These are phyloP conservation scores for Mesotaenium endlicherianum DNA, from an alignment of 139 green algal species.

Conservation along the genomic window DNA sequence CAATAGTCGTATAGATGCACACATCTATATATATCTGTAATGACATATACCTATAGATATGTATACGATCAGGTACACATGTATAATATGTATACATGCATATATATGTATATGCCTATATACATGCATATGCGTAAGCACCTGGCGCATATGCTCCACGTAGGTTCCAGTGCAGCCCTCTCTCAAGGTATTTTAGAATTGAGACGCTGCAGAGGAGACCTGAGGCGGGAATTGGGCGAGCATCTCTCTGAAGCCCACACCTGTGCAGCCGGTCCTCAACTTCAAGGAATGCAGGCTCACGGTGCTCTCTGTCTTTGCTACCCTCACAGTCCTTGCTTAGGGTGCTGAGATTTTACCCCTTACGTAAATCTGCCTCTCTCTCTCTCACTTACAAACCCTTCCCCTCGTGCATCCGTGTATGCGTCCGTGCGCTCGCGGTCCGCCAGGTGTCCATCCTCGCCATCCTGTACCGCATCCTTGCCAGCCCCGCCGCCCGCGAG, in stretches of 20 bases:
- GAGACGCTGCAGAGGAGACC: too few species aligned
- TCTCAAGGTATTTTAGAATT: too few species aligned
- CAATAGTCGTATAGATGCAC: too few species aligned
- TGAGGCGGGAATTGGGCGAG: too few species aligned
- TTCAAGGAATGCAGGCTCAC: background rate
- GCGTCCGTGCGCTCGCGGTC: background rate
- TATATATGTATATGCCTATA: too few species aligned
- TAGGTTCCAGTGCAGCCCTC: too few species aligned
- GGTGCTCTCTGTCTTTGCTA: background rate
- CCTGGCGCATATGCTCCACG: too few species aligned
- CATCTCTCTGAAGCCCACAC: background rate
- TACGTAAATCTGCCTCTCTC: background rate
- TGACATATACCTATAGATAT: too few species aligned
- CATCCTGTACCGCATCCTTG: constrained; percentile 1
- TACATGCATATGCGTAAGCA: too few species aligned
- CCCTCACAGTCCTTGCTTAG: background rate
- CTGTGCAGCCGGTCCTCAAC: background rate
- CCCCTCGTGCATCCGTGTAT: background rate
- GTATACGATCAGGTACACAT: too few species aligned
- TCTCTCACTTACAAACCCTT: background rate
- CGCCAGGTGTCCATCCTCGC: constrained; percentile 8
- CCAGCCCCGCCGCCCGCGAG: background rate
- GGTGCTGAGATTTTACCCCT: background rate
- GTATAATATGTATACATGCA: too few species aligned
- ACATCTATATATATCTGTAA: too few species aligned